A percentile compares a stretch with the other conserved stretches of the same genome.
phyloP scores from a whole-genome alignment of 495 filamentous ascomycete species.

The Penicillium ochrochloron region DNA sequence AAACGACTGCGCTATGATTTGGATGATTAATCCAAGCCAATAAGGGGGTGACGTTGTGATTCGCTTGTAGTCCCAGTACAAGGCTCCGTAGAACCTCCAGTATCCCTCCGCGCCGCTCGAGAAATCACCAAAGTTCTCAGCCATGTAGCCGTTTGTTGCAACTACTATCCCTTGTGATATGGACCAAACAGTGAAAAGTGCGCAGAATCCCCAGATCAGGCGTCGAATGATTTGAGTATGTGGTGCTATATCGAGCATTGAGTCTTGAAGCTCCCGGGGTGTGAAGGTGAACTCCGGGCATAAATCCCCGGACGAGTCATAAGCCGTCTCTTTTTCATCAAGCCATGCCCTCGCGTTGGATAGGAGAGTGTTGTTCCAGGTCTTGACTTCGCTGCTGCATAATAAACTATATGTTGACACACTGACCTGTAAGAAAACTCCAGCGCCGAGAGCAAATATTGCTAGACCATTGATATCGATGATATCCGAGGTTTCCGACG shows the following conservation, averaged over 20 bases:
- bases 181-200: background rate
- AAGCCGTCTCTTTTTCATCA: background rate
- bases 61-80: conserved; percentile 1
- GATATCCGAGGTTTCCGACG: background rate
- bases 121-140: background rate
- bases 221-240: background rate
- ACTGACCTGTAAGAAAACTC: conserved; percentile 5
- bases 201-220: conserved; percentile 5
- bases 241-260: conserved; percentile 3
- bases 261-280: background rate
- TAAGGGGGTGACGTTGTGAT: conserved; percentile 2
- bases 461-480: conserved; percentile 9
- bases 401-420: conserved; percentile 10
- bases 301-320: background rate
- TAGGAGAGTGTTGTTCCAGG: conserved; percentile 9
- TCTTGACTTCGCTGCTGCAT: background rate
- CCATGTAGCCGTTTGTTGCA: background rate
- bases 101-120: background rate
- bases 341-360: conserved; percentile 3
- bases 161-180: background rate
- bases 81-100: conserved; percentile 14
- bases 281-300: background rate
- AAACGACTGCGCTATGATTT: conserved; percentile 10
- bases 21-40: conserved; percentile 13
- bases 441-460: conserved; percentile 3